Conservation (phyloP, 192 early-diverging fungal genomes). For the Kappamyces sp. region DNA sequence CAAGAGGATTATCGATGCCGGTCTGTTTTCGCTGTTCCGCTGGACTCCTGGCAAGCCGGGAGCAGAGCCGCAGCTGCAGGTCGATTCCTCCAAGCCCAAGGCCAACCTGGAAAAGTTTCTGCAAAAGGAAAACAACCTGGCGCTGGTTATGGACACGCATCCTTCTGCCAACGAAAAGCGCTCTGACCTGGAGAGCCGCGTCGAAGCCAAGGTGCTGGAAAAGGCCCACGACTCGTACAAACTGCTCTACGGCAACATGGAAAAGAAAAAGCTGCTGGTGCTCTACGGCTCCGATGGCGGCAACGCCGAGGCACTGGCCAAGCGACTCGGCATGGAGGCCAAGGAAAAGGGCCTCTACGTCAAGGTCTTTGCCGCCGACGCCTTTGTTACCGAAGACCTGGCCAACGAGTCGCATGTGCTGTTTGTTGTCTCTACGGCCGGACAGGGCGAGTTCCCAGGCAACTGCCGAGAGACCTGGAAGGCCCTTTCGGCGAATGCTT, state of each 20-base stretch:
- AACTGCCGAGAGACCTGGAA: conserved; percentile 88
- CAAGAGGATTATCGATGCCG: conserved; percentile 83
- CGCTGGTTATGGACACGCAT: conserved; percentile 63
- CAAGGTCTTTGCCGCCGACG: conserved; percentile 75
- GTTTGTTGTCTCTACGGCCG: conserved; percentile 78
- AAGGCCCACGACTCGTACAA: conserved; percentile 56
- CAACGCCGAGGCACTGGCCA: conserved; percentile 77
- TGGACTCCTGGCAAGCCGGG: conserved; percentile 73
- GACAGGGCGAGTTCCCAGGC: conserved; percentile 94
- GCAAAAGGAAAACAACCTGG: conserved; percentile 75
- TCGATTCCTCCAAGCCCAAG: conserved; percentile 76
- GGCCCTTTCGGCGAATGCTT: conserved; percentile 55
- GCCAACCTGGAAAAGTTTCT: conserved; percentile 75
- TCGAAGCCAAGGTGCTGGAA: conserved; percentile 33
- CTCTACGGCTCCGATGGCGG: conserved; percentile 89
- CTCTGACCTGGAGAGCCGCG: conserved; percentile 55
- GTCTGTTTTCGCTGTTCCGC: conserved; percentile 91
- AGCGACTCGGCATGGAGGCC: conserved; percentile 74
- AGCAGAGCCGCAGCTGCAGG: conserved; percentile 50
- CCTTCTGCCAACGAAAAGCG: conserved; percentile 54
- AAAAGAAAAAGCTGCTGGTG: conserved; percentile 74
- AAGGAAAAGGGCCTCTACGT: conserved; percentile 79
- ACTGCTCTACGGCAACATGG: conserved; percentile 64
- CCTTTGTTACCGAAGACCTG: conserved; percentile 74
- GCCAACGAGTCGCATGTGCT: conserved; percentile 71